Conservation (phyloP, 129 eudicot species). For the Tagetes patula region DNA sequence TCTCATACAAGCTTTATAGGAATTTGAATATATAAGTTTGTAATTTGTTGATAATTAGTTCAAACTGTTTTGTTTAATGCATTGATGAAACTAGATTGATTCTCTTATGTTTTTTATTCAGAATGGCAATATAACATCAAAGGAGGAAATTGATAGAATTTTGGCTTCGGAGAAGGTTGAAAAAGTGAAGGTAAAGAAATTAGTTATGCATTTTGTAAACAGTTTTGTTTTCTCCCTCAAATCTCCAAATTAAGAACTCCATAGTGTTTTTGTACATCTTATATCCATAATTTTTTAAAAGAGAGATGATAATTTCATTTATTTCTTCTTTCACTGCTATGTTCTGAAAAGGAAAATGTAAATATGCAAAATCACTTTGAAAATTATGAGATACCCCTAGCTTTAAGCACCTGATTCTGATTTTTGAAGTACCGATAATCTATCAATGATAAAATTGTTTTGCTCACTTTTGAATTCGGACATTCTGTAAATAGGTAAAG, state of each 20-base stretch:
- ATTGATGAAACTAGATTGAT: slow-evolving; percentile 7
- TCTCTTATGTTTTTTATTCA: slow-evolving; percentile 33
- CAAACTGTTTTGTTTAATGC: slow-evolving; percentile 15
- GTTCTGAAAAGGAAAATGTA: background rate
- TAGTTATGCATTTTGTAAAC: slow-evolving; percentile 7
- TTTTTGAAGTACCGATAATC: background rate
- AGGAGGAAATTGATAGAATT: slow-evolving; percentile 76
- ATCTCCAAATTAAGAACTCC: slow-evolving; percentile 1
- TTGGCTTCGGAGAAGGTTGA: slow-evolving; percentile 75
- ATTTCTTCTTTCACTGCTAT: background rate
- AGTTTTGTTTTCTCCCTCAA: background rate
- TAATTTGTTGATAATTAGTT: background rate
- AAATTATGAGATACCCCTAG: background rate
- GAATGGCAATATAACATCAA: slow-evolving; percentile 76
- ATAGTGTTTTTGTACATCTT: slow-evolving; percentile 18
- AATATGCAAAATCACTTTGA: slow-evolving; percentile 9
- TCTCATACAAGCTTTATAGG: background rate
- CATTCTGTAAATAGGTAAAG: slow-evolving; percentile 41
- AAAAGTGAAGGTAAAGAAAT: slow-evolving; percentile 62
- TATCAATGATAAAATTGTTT: background rate
- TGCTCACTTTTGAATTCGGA: slow-evolving; percentile 22
- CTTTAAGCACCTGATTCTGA: background rate
- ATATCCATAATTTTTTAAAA: slow-evolving; percentile 2
- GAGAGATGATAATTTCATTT: background rate
- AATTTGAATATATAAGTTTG: background rate